phyloP scores from a whole-genome alignment of 176 grass and related monocot genomes.

The Carex parvula region DNA sequence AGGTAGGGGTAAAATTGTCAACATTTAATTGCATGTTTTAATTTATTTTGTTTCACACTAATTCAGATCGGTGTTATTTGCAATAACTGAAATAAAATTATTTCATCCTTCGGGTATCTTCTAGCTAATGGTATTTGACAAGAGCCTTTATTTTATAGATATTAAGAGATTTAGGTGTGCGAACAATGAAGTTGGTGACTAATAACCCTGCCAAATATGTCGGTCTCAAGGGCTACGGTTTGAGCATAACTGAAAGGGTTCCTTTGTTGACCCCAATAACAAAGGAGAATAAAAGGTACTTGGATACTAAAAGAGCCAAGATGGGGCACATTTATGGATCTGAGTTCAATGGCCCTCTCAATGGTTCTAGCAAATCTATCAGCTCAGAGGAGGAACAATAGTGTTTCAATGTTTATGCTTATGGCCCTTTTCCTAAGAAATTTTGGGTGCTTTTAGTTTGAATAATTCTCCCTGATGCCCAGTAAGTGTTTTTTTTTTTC shows the following conservation, averaged over 20 bases:
- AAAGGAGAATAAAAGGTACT: slow-evolving; percentile 74
- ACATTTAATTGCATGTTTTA: neutral
- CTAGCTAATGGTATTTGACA: neutral
- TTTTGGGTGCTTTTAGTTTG: slow-evolving; percentile 25
- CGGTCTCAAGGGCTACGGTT: slow-evolving; percentile 86
- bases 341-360: slow-evolving; percentile 27
- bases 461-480: neutral
- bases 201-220: slow-evolving; percentile 86
- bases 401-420: neutral
- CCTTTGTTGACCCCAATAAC: slow-evolving; percentile 87
- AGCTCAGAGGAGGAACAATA: slow-evolving; percentile 22
- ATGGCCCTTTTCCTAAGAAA: slow-evolving; percentile 2
- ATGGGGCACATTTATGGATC: slow-evolving; percentile 77
- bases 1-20: neutral
- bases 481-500: neutral
- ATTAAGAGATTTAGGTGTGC: slow-evolving; percentile 78
- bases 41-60: neutral
- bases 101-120: neutral
- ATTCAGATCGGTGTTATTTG: slow-evolving; percentile 4
- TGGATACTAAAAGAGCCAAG: slow-evolving; percentile 76
- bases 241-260: slow-evolving; percentile 71
- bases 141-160: slow-evolving; percentile 43
- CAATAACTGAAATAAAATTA: neutral
- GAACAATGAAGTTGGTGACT: slow-evolving; percentile 83
- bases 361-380: slow-evolving; percentile 24